Conservation (phyloP, 2,329 filamentous ascomycete genomes). For the Clonostachys solani region DNA sequence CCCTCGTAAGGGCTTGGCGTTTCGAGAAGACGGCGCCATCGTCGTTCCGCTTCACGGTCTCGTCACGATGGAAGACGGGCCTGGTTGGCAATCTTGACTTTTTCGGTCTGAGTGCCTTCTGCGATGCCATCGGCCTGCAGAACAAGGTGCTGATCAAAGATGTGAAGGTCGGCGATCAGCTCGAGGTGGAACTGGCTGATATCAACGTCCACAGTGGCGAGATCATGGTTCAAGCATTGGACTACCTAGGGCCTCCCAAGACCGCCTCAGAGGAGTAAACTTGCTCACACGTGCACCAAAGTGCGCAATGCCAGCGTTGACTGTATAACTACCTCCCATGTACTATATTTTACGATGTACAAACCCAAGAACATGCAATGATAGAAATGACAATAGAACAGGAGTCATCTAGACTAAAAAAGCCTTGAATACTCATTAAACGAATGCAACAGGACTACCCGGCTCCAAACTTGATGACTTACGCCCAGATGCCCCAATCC, state of each 20-base stretch:
- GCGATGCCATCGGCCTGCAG: constrained; percentile 32
- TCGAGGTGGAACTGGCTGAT: constrained; percentile 50
- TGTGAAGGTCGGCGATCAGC: constrained; percentile 44
- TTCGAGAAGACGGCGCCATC: constrained; percentile 44
- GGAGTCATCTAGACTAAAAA: too few species aligned
- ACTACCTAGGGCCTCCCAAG: constrained; percentile 5
- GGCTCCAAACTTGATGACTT: too few species aligned
- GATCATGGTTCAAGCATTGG: constrained; percentile 41
- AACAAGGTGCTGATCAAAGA: constrained; percentile 32
- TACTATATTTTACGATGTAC: too few species aligned
- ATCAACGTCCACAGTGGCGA: constrained; percentile 43
- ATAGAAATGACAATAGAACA: too few species aligned
- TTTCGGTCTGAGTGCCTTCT: constrained; percentile 38
- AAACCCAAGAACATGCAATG: too few species aligned
- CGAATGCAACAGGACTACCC: too few species aligned
- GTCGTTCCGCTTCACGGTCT: constrained; percentile 43
- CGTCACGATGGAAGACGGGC: constrained; percentile 23
- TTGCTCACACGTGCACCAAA: too few species aligned
- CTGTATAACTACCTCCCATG: too few species aligned
- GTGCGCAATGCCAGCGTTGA: too few species aligned
- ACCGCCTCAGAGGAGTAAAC: too few species aligned
- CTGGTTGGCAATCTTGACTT: constrained; percentile 42
- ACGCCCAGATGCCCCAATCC: too few species aligned
- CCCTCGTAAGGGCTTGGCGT: constrained; percentile 55
- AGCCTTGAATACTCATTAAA: too few species aligned